These are phyloP conservation scores for Pleomassaria siparia DNA, from an alignment of 2,329 filamentous ascomycete species.

Conservation along the genomic window DNA sequence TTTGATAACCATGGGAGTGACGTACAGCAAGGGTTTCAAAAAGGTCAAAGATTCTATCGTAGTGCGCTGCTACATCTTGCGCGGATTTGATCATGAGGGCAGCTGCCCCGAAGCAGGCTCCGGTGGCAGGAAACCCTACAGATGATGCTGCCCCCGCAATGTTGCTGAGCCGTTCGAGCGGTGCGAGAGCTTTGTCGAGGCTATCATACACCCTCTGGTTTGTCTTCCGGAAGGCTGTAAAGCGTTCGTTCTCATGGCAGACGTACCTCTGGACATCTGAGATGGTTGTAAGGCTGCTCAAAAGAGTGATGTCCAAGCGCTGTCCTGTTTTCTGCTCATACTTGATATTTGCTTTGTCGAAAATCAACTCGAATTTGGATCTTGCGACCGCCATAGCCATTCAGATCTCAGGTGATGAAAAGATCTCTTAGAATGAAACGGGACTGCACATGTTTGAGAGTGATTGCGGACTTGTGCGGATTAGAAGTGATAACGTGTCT, in stretches of 20 bases:
- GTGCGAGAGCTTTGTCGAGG: background rate
- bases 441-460: too few relatives aligned
- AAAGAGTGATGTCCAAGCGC: background rate
- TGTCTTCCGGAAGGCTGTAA: background rate
- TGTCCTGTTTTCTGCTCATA: conserved; percentile 3
- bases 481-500: background rate
- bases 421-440: background rate
- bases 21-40: conserved; percentile 2
- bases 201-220: background rate
- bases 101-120: conserved; percentile 4
- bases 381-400: background rate
- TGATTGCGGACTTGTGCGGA: too few relatives aligned
- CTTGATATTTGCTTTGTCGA: background rate
- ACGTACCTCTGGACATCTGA: background rate
- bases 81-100: conserved; percentile 1
- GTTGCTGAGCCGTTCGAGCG: conserved; percentile 1
- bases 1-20: background rate
- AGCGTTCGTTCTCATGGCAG: background rate
- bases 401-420: too few relatives aligned
- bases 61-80: conserved; percentile 1
- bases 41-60: conserved; percentile 2
- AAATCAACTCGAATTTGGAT: conserved; percentile 6
- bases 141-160: background rate
- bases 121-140: background rate
- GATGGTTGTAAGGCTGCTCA: background rate